These are phyloP conservation scores for Babesia bovis DNA, from an alignment of 169 alveolate species.

Conservation along the genomic window DNA sequence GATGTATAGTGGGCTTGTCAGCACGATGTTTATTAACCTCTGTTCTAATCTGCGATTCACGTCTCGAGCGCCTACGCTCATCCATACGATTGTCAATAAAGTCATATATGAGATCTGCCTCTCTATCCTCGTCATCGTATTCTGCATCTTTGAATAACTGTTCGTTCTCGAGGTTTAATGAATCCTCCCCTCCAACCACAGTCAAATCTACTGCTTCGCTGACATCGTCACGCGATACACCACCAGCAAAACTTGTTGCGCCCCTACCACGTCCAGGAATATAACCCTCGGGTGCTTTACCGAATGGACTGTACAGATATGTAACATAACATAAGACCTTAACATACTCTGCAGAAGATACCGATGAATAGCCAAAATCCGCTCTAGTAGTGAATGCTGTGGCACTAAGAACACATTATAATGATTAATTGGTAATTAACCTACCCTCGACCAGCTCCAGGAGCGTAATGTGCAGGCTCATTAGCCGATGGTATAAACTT, in stretches of 20 bases:
- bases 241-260: constrained; percentile 96
- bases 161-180: constrained; percentile 91
- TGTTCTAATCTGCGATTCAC: constrained; percentile 86
- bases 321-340: background rate
- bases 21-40: constrained; percentile 84
- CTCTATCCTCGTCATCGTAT: constrained; percentile 91
- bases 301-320: constrained; percentile 77
- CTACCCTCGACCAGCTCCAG: constrained; percentile 83
- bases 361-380: constrained; percentile 42
- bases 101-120: constrained; percentile 90
- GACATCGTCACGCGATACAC: constrained; percentile 95
- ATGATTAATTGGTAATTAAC: constrained; percentile 30
- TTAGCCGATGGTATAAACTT: constrained; percentile 33
- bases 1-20: constrained; percentile 79
- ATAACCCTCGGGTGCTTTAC: constrained; percentile 96
- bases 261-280: constrained; percentile 97
- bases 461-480: constrained; percentile 61
- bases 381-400: constrained; percentile 49
- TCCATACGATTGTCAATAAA: constrained; percentile 88
- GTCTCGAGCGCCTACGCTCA: constrained; percentile 85
- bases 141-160: constrained; percentile 81
- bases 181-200: constrained; percentile 88
- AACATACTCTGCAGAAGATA: constrained; percentile 50
- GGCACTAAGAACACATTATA: constrained; percentile 13
- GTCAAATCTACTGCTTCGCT: constrained; percentile 84